phyloP scores from a whole-genome alignment of 257 asterid species.

The Galeopsis tetrahit region DNA sequence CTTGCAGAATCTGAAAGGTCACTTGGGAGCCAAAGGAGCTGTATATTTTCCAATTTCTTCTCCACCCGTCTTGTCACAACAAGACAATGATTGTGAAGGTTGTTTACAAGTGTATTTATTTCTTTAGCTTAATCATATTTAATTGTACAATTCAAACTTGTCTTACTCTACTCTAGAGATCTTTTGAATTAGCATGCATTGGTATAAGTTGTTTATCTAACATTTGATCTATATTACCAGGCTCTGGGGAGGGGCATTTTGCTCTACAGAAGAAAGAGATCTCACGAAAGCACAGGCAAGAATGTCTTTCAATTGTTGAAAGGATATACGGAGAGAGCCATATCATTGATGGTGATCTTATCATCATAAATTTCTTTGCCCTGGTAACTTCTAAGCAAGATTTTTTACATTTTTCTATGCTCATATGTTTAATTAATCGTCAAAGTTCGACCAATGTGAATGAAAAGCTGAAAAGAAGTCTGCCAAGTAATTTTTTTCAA shows the following conservation, averaged over 20 bases:
- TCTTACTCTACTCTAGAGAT: slow-evolving; percentile 10
- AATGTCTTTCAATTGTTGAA: slow-evolving; percentile 65
- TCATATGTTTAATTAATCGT: slow-evolving; percentile 9
- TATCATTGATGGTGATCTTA: slow-evolving; percentile 63
- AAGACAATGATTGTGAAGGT: slow-evolving; percentile 48
- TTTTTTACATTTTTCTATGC: slow-evolving; percentile 27
- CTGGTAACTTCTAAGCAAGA: slow-evolving; percentile 59
- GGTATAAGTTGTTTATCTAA: slow-evolving; percentile 23
- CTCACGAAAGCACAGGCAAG: slow-evolving; percentile 71
- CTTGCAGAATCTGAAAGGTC: slow-evolving; percentile 66
- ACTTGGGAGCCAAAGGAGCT: slow-evolving; percentile 66
- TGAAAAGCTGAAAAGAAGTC: slow-evolving; percentile 26
- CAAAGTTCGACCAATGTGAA: neutral
- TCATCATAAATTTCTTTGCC: slow-evolving; percentile 87
- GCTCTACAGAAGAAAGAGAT: slow-evolving; percentile 67
- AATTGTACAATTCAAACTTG: neutral
- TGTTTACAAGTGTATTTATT: slow-evolving; percentile 20
- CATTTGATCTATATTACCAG: slow-evolving; percentile 40
- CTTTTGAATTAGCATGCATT: slow-evolving; percentile 21
- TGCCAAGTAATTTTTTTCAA: neutral
- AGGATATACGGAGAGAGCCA: slow-evolving; percentile 68
- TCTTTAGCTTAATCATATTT: neutral
- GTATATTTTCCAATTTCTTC: slow-evolving; percentile 66
- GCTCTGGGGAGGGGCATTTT: slow-evolving; percentile 50
- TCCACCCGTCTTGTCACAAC: slow-evolving; percentile 73